Percentiles rank a stretch among this genome's conserved stretches.
These are phyloP conservation scores for Cicer pinnatifidum DNA, from an alignment of 306 rosid species.

Conservation along the genomic window DNA sequence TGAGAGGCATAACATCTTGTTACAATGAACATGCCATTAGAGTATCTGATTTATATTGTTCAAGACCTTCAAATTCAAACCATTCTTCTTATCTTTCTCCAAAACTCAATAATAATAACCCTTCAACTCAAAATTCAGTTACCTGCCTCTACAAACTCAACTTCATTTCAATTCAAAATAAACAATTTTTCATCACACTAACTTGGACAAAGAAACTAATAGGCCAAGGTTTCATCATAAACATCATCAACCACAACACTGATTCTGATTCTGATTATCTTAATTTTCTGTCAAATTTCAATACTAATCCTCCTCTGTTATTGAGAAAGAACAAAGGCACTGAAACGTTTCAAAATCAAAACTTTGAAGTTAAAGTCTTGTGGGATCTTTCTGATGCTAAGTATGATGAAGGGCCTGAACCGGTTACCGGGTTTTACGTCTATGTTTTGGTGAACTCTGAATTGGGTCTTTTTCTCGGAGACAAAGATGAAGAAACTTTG, in stretches of 20 bases:
- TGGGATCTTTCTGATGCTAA: conserved; percentile 78
- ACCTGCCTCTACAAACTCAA: conserved; percentile 61
- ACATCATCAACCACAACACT: conserved; percentile 22
- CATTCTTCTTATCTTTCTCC: conserved; percentile 56
- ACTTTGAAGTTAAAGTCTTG: conserved; percentile 46
- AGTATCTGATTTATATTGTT: conserved; percentile 85
- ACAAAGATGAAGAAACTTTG: conserved; percentile 46
- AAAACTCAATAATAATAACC: conserved; percentile 44
- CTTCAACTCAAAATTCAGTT: conserved; percentile 58
- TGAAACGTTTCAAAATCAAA: conserved; percentile 43
- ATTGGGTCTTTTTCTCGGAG: conserved; percentile 60
- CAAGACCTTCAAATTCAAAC: conserved; percentile 69
- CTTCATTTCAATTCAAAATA: conserved; percentile 46
- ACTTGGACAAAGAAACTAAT: conserved; percentile 61
- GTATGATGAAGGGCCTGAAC: conserved; percentile 70
- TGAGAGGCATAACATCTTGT: conserved; percentile 87
- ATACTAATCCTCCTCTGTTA: conserved; percentile 29
- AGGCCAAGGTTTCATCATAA: conserved; percentile 56
- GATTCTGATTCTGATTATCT: not conserved
- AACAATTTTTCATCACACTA: conserved; percentile 48
- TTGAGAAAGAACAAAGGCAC: conserved; percentile 53
- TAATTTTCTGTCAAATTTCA: conserved; percentile 11
- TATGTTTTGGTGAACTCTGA: conserved; percentile 63
- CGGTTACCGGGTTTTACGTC: conserved; percentile 59
- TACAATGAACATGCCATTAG: conserved; percentile 84